Percentiles rank a stretch among this genome's conserved stretches.
phyloP scores from a whole-genome alignment of 2,329 filamentous ascomycete species.

The Parastagonospora avenae region DNA sequence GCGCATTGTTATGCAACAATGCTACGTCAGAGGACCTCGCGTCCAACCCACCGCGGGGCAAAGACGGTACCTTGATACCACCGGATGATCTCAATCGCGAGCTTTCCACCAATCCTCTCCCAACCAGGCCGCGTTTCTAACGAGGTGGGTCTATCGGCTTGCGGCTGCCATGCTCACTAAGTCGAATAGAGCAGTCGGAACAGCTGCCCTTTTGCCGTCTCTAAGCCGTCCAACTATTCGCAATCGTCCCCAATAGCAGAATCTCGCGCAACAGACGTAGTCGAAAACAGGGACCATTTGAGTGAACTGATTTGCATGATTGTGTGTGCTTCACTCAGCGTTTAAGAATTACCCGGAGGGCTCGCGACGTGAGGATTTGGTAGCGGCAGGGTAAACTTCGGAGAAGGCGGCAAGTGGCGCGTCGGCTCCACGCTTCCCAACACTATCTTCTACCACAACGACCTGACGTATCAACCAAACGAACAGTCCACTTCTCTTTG shows the following conservation, averaged over 20 bases:
- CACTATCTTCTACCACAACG: background rate
- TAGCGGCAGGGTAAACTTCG: background rate
- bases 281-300: background rate
- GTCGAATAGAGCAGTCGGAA: constrained; percentile 10
- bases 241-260: background rate
- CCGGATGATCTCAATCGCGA: constrained; percentile 2
- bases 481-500: constrained; percentile 6
- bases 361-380: too few relatives aligned
- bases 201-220: constrained; percentile 4
- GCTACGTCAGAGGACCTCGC: constrained; percentile 13
- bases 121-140: constrained; percentile 3
- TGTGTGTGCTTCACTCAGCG: background rate
- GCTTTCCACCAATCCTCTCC: constrained; percentile 4
- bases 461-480: background rate
- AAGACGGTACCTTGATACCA: background rate
- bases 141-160: background rate
- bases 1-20: constrained; percentile 10
- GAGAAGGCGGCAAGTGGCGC: background rate
- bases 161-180: constrained; percentile 3
- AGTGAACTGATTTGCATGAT: background rate
- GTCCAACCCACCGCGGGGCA: background rate
- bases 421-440: background rate
- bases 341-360: background rate
- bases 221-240: background rate
- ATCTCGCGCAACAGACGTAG: too few relatives aligned